Conservation (phyloP, 164 flowering plant species). For the Magnolia sinica region DNA sequence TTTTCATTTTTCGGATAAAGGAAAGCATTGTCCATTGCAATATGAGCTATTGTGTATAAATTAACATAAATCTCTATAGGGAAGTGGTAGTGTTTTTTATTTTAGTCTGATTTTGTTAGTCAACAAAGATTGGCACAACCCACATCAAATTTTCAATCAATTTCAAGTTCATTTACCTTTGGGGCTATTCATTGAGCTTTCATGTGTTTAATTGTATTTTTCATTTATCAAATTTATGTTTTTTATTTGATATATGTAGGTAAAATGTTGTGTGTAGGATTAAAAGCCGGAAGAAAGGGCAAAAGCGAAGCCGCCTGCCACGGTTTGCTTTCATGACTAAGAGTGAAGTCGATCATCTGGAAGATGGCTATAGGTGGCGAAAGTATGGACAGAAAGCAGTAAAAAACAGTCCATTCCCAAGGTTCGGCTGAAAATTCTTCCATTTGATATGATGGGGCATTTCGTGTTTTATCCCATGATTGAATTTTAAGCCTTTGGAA, state of each 20-base stretch:
- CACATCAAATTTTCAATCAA: background rate
- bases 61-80: too few species aligned
- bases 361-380: slow-evolving; percentile 94
- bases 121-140: background rate
- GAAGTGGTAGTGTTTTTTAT: too few species aligned
- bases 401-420: slow-evolving; percentile 85
- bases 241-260: slow-evolving; percentile 20
- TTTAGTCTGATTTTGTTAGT: background rate
- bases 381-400: slow-evolving; percentile 97
- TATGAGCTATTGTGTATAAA: too few species aligned
- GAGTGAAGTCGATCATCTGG: slow-evolving; percentile 86
- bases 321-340: slow-evolving; percentile 86
- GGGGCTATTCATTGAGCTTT: too few species aligned
- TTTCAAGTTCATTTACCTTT: background rate
- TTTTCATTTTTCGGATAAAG: too few species aligned
- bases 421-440: slow-evolving; percentile 31
- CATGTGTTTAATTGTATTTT: background rate
- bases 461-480: background rate
- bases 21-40: too few species aligned
- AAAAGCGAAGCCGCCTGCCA: slow-evolving; percentile 62
- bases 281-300: slow-evolving; percentile 53
- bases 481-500: too few species aligned
- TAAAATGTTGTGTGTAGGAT: slow-evolving; percentile 35
- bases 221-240: background rate
- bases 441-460: too few species aligned